These are phyloP conservation scores for Ogataea chonburiensis DNA, from an alignment of 805 yeast species.

Conservation along the genomic window DNA sequence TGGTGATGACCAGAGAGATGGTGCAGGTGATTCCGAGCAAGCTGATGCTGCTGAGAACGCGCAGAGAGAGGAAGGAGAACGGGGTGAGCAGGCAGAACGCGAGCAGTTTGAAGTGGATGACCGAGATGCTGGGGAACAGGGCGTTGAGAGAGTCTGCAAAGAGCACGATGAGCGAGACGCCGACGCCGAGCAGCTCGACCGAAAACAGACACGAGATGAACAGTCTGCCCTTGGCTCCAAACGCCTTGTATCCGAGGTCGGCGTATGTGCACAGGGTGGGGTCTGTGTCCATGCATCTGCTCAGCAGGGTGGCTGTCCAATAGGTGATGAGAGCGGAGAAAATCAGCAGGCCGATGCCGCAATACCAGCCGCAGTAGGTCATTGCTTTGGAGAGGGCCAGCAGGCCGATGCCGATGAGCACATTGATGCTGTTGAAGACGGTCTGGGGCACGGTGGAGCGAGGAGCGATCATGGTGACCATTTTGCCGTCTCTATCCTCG, in stretches of 20 bases:
- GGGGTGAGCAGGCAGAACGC: constrained; percentile 76
- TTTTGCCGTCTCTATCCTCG: constrained; percentile 68
- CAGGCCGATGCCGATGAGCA: constrained; percentile 66
- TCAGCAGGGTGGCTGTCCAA: constrained; percentile 73
- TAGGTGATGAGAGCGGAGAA: constrained; percentile 67
- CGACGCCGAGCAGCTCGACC: constrained; percentile 74
- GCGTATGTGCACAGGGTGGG: constrained; percentile 82
- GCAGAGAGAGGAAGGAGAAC: constrained; percentile 62
- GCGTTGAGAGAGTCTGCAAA: constrained; percentile 86
- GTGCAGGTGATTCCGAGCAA: constrained; percentile 58
- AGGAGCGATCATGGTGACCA: constrained; percentile 72
- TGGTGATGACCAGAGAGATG: constrained; percentile 45
- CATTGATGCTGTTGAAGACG: constrained; percentile 63
- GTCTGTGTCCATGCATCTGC: constrained; percentile 77
- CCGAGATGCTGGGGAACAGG: constrained; percentile 52
- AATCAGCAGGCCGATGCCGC: constrained; percentile 59
- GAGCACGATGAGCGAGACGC: constrained; percentile 75
- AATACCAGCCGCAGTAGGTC: constrained; percentile 60
- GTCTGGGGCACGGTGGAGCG: constrained; percentile 78
- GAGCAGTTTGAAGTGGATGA: constrained; percentile 58
- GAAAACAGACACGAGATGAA: constrained; percentile 73
- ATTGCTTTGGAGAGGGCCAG: constrained; percentile 66
- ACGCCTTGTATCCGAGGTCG: constrained; percentile 83
- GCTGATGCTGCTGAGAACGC: constrained; percentile 53
- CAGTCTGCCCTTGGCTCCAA: constrained; percentile 73